These are phyloP conservation scores for Xylaria cubensis DNA, from an alignment of 495 filamentous ascomycete genomes.

Conservation along the genomic window DNA sequence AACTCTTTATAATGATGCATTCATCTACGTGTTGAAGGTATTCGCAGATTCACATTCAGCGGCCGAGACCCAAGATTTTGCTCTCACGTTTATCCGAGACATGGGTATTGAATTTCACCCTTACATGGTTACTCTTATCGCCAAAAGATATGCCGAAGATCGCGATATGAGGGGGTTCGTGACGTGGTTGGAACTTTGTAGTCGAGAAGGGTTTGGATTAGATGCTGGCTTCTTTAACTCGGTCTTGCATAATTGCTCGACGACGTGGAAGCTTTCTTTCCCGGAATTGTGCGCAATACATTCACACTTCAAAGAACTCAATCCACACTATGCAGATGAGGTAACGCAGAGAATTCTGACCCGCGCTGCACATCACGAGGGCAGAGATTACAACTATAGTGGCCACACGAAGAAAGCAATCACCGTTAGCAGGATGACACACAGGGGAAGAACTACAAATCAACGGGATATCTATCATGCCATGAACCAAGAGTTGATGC, in stretches of 20 bases:
- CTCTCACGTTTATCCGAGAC: constrained; percentile 43
- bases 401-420: constrained; percentile 25
- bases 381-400: neutral
- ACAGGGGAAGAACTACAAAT: constrained; percentile 33
- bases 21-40: constrained; percentile 53
- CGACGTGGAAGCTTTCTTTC: constrained; percentile 48
- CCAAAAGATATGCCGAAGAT: constrained; percentile 50
- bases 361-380: constrained; percentile 33
- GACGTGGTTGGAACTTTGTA: constrained; percentile 48
- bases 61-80: constrained; percentile 50
- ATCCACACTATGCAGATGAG: constrained; percentile 39
- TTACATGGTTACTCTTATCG: constrained; percentile 52
- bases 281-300: constrained; percentile 46
- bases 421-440: constrained; percentile 29
- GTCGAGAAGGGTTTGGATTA: constrained; percentile 39
- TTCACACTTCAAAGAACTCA: constrained; percentile 39
- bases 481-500: constrained; percentile 45
- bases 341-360: constrained; percentile 49
- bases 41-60: constrained; percentile 49
- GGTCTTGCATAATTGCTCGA: constrained; percentile 47
- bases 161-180: constrained; percentile 48
- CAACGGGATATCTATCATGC: constrained; percentile 42
- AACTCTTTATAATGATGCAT: constrained; percentile 40
- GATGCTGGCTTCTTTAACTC: constrained; percentile 49
- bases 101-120: constrained; percentile 43